Evolutionary conservation across 1,284 basidiomycete genomes (phyloP).

Genomic region (Ceratorhiza oryzae-sativae): DNA sequence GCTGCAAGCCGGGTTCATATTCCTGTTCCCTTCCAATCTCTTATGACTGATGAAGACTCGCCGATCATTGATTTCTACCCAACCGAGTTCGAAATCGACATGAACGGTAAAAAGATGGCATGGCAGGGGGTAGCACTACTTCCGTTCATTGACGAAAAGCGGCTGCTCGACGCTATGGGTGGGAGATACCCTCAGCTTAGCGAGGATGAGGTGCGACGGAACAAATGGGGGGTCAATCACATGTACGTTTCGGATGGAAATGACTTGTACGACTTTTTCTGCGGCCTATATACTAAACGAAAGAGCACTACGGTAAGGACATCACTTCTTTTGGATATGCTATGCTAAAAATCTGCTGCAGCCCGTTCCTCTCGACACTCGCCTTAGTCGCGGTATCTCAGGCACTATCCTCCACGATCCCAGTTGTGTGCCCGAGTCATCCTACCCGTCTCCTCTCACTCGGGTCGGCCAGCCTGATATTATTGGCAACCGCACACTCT

Average conservation of each 20-base stretch:
- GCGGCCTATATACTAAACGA: conserved; percentile 88
- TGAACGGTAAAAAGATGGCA: conserved; percentile 99
- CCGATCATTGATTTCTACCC: conserved; percentile 99
- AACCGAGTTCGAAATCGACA: conserved; percentile 91
- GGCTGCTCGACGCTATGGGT: conserved; percentile 84
- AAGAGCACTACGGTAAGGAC: conserved; percentile 75
- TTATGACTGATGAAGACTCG: conserved; percentile 89
- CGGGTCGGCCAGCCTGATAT: conserved; percentile 76
- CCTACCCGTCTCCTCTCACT: conserved; percentile 78
- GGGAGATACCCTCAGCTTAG: conserved; percentile 74
- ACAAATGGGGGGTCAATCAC: conserved; percentile 84
- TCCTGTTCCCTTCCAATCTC: conserved; percentile 81
- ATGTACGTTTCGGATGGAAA: conserved; percentile 89
- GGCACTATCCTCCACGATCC: conserved; percentile 86
- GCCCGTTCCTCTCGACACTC: conserved; percentile 66
- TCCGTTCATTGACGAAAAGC: conserved; percentile 92
- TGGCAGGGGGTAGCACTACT: conserved; percentile 99
- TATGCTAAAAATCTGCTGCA: conserved; percentile 43
- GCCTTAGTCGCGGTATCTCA: conserved; percentile 77
- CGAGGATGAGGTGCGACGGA: conserved; percentile 84
- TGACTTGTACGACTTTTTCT: conserved; percentile 84
- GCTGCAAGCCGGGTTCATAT: conserved; percentile 91
- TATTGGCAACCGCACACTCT: conserved; percentile 84
- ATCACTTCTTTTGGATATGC: conserved; percentile 15
- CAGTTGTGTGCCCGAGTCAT: conserved; percentile 89